Conservation (phyloP, 108 stramenopile genomes). For the Nitzschia putrida region DNA sequence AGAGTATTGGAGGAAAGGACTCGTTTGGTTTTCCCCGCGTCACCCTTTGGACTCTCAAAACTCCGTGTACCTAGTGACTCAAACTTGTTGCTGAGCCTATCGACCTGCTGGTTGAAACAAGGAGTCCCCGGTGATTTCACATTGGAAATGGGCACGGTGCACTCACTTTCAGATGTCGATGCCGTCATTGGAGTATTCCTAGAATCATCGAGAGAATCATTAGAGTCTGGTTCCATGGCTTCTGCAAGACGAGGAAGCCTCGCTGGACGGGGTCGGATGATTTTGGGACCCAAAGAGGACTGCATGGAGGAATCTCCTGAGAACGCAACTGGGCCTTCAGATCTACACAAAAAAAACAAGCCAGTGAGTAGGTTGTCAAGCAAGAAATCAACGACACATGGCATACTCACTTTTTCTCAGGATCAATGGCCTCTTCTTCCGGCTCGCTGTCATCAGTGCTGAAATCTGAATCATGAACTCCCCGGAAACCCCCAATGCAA, state of each 20-base stretch:
- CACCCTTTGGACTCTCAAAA: background rate
- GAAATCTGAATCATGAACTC: constrained; percentile 30
- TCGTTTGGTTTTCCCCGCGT: constrained; percentile 30
- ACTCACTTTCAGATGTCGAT: background rate
- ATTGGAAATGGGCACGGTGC: background rate
- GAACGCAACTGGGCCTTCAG: constrained; percentile 19
- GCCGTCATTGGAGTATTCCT: background rate
- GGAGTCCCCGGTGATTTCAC: background rate
- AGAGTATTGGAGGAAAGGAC: constrained; percentile 47
- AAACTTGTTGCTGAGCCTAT: background rate
- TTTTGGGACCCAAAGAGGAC: background rate
- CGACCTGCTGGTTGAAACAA: background rate
- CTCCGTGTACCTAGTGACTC: background rate
- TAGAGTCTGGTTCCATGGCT: background rate
- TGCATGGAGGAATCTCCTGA: background rate
- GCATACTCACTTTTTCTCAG: background rate
- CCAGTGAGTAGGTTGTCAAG: too few relatives aligned
- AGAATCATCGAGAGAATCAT: background rate
- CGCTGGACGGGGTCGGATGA: too few relatives aligned
- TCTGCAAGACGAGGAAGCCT: too few relatives aligned
- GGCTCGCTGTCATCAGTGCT: constrained; percentile 11
- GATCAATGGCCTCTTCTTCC: constrained; percentile 5
- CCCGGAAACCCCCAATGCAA: constrained; percentile 35
- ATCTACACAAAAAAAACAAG: background rate
- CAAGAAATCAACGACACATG: too few relatives aligned